Conservation (phyloP, 2,329 filamentous ascomycete genomes). For the Shiraia sp. region DNA sequence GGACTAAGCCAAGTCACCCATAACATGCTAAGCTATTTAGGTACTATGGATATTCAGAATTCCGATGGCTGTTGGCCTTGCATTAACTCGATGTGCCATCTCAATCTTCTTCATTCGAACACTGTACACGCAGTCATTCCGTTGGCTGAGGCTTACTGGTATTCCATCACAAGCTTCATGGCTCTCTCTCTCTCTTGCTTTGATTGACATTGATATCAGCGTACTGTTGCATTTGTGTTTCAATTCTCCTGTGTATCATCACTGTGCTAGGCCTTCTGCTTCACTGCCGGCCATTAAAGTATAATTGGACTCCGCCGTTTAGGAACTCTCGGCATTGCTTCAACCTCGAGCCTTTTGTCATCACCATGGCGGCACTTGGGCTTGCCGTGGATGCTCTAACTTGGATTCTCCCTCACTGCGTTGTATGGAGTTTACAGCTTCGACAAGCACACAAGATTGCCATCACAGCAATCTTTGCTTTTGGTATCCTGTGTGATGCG, state of each 20-base stretch:
- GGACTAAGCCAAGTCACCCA: background rate
- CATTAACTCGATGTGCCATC: conserved; percentile 25
- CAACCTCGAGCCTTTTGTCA: conserved; percentile 12
- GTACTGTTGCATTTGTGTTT: conserved; percentile 15
- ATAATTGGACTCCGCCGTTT: conserved; percentile 24
- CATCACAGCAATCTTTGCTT: conserved; percentile 26
- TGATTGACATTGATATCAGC: conserved; percentile 23
- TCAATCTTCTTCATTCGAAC: conserved; percentile 30
- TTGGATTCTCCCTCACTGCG: conserved; percentile 29
- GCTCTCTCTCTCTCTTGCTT: background rate
- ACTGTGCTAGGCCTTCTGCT: conserved; percentile 14
- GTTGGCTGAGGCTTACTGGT: conserved; percentile 25
- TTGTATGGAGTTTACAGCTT: conserved; percentile 29
- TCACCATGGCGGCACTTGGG: conserved; percentile 12
- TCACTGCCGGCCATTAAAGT: conserved; percentile 25
- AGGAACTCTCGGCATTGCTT: conserved; percentile 23
- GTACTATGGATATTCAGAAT: conserved; percentile 27
- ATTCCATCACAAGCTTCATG: conserved; percentile 3
- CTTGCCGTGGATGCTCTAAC: conserved; percentile 23
- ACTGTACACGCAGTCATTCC: conserved; percentile 22
- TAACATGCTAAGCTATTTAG: conserved; percentile 12
- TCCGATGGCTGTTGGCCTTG: conserved; percentile 21
- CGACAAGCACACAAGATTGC: conserved; percentile 27
- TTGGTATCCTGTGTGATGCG: conserved; percentile 24
- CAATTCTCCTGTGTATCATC: conserved; percentile 11